phyloP scores from a whole-genome alignment of 768 basidiomycete genomes.

The Tulasnella sp. region DNA sequence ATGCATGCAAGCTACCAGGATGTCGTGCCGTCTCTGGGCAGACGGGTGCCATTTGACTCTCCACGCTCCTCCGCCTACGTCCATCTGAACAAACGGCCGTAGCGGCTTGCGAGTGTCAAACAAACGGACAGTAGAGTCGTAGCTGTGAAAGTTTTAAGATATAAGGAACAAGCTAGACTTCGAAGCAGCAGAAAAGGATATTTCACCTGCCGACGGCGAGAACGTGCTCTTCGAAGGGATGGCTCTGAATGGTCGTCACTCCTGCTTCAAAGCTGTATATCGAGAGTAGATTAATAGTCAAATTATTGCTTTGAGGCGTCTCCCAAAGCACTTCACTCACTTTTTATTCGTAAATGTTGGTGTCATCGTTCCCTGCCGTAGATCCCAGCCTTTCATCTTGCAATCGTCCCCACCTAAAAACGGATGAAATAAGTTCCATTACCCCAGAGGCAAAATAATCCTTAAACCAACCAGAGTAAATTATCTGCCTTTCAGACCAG shows the following conservation, averaged over 20 bases:
- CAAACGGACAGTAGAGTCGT: conserved; percentile 72
- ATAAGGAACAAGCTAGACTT: conserved; percentile 10
- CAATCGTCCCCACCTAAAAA: conserved; percentile 90
- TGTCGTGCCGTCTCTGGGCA: conserved; percentile 57
- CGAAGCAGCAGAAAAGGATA: background rate
- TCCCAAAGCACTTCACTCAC: conserved; percentile 40
- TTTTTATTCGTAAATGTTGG: conserved; percentile 72
- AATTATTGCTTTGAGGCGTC: background rate
- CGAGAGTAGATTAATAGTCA: background rate
- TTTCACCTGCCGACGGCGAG: conserved; percentile 86
- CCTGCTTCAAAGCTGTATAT: conserved; percentile 78
- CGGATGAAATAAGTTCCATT: background rate
- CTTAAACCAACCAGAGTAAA: conserved; percentile 70
- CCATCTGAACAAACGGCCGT: conserved; percentile 53
- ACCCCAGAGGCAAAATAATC: background rate
- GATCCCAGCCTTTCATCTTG: conserved; percentile 87
- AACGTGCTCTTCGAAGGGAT: conserved; percentile 73
- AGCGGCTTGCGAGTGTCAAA: conserved; percentile 75
- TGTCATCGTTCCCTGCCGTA: conserved; percentile 55
- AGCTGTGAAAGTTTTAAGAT: conserved; percentile 49
- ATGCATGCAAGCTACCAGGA: conserved; percentile 97
- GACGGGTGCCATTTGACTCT: conserved; percentile 94
- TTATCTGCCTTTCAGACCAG: conserved; percentile 63
- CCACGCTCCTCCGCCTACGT: conserved; percentile 92
- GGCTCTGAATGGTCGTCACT: conserved; percentile 83